phyloP scores from a whole-genome alignment of 345 rosid genomes.

The Salix purpurea region DNA sequence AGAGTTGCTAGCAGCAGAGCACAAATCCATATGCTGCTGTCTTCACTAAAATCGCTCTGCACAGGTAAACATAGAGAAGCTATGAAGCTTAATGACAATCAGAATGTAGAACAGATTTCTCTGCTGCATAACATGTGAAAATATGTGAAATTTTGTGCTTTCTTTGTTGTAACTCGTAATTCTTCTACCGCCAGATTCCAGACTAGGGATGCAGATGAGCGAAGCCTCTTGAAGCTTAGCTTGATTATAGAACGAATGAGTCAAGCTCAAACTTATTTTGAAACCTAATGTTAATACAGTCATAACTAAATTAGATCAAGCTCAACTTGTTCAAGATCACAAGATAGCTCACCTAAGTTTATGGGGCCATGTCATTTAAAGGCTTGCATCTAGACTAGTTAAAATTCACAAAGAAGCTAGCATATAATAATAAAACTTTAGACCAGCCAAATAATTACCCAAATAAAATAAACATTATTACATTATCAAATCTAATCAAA shows the following conservation, averaged over 20 bases:
- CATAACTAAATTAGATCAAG: background rate
- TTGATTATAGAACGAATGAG: background rate
- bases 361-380: background rate
- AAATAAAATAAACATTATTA: background rate
- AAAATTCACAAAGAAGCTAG: background rate
- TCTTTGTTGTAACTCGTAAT: background rate
- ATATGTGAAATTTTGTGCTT: background rate
- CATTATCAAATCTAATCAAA: background rate
- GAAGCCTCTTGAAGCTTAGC: background rate
- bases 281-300: background rate
- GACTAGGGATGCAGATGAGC: background rate
- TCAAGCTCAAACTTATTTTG: background rate
- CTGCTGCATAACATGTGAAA: background rate
- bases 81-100: conserved; percentile 7
- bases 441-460: background rate
- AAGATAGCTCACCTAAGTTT: background rate
- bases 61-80: conserved; percentile 19
- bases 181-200: background rate
- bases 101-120: background rate
- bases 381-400: background rate
- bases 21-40: conserved; percentile 88
- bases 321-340: background rate
- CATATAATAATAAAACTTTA: background rate
- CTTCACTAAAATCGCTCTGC: conserved; percentile 87
- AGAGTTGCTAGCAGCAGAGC: conserved; percentile 87